Evolutionary conservation across 108 stramenopile genomes (phyloP), one percentile per base, ranked within the genome.

Genomic region (Cyclotella kingstonii): DNA sequence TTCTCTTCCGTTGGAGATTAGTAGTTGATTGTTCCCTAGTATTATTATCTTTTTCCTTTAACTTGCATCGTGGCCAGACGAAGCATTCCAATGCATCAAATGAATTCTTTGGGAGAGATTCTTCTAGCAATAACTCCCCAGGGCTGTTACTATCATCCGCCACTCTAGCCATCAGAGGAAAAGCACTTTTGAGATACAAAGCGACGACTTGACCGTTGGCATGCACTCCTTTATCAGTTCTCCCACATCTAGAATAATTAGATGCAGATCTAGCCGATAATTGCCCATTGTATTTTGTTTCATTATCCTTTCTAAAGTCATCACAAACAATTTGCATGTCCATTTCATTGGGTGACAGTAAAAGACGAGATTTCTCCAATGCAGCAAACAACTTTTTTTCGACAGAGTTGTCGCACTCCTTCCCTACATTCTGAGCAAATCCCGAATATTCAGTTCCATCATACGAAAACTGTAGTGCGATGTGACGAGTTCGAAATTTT

Each of bases 161-260:
- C 18, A 15, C 66, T 5, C 75, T 56, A 5, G 85, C 82, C 54
- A 60, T 35, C 5, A 73, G 3, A 0, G 89, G 81, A 74, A 85
- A 73, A 25, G 74, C 84, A 67, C 93, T 94, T 49, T 91, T 91
- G 17, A 97, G 56, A 14, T 70, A 68, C 15, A 98, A 54, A 5
- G 91, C 85, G 6, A 98, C 79, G 4, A 98, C 94, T 80, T 99
- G 97, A 25, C 97, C 94, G n/a, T 87, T 76, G 5, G 98, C 89
- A 70, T 81, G 84, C 0, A 99, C 97, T 9, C 98, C 98, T 48
- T 64, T 63, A 74, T 99, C 98, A 15, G 98, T 99, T 17, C 99
- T 76, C 22, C 99, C 99, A 63, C 96, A 98, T 18, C 99, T 76
- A 1, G 92, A 93, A 73, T 97, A 98, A 19, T 70, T 55, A 43